Conservation (phyloP, 108 stramenopile genomes). For the Cyclotella kingstonii region DNA sequence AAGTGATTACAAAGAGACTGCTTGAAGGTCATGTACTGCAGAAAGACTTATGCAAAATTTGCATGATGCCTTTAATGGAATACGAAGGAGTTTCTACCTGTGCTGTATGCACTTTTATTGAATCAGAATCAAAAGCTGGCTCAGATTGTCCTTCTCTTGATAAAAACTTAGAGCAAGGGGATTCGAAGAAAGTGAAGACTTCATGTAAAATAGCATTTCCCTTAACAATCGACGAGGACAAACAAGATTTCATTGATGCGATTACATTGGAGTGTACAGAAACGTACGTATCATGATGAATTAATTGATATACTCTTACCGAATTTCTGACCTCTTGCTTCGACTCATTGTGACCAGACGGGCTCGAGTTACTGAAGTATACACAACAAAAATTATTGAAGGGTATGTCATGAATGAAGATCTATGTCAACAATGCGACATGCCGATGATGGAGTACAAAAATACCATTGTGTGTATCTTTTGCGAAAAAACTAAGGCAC, state of each 20-base stretch:
- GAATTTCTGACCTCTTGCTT: not conserved
- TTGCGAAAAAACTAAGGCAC: too few relatives aligned
- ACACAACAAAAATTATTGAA: not conserved
- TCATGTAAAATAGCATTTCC: not conserved
- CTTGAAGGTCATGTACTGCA: not conserved
- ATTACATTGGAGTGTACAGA: not conserved
- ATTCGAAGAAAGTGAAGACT: not conserved
- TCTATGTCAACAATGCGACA: not conserved
- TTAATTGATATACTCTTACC: not conserved
- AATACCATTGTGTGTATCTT: not conserved
- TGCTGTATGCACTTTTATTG: constrained; percentile 3
- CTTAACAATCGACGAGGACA: not conserved
- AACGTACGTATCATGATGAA: not conserved
- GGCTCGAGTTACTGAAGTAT: not conserved
- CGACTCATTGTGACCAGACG: not conserved
- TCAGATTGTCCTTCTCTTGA: not conserved
- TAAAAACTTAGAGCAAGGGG: not conserved
- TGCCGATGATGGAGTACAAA: not conserved
- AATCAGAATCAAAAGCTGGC: not conserved
- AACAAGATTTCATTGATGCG: not conserved
- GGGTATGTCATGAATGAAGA: not conserved
- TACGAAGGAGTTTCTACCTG: not conserved
- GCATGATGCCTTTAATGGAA: not conserved
- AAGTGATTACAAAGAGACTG: not conserved
- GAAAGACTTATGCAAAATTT: not conserved